These are phyloP conservation scores for Oryza glumipatula DNA, from an alignment of 176 grass and related monocot genomes.

Conservation along the genomic window DNA sequence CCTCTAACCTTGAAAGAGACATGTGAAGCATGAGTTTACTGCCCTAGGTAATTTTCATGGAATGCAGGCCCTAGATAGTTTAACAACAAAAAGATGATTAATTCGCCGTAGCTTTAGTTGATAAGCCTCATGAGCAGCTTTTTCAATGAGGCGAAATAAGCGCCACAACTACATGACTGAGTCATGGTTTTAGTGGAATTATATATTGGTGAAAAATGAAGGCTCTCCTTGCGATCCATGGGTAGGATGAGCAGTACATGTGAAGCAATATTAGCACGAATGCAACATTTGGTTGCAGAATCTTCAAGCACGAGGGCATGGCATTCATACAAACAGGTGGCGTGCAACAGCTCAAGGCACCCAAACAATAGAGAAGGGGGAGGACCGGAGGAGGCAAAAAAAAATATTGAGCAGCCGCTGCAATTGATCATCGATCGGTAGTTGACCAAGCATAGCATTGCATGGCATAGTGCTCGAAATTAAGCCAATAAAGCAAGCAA, in stretches of 20 bases:
- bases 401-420: too few species aligned
- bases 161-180: not conserved
- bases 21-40: not conserved
- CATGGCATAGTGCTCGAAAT: too few species aligned
- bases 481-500: too few species aligned
- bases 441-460: too few species aligned
- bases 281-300: too few species aligned
- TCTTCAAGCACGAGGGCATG: not conserved
- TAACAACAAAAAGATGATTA: not conserved
- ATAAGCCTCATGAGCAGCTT: not conserved
- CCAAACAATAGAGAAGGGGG: not conserved
- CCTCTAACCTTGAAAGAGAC: not conserved
- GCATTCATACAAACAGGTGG: constrained; percentile 14
- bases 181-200: not conserved
- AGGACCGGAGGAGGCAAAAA: not conserved
- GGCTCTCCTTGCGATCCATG: too few species aligned
- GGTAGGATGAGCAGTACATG: too few species aligned
- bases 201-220: not conserved
- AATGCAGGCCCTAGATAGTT: not conserved
- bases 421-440: too few species aligned
- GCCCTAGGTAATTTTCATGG: too few species aligned
- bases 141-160: too few species aligned
- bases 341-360: not conserved
- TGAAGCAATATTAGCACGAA: too few species aligned
- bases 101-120: not conserved